Percentiles rank a stretch among this genome's conserved stretches.
Conservation (phyloP, 305 asterid genomes). For the Fraxinus paxiana region DNA sequence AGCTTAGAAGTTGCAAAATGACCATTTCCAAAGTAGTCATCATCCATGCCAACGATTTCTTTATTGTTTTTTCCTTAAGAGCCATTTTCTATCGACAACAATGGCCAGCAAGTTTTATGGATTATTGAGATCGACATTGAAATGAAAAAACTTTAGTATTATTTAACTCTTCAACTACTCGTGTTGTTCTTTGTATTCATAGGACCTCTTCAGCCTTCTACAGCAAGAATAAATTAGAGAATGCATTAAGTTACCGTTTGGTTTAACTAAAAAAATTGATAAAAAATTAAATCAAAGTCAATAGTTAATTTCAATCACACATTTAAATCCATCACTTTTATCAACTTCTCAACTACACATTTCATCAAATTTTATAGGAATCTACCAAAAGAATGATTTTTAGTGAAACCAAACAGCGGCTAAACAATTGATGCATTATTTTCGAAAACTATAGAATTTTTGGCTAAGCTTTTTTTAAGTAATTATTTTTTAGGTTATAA, state of each 20-base stretch:
- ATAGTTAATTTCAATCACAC: too few relatives aligned
- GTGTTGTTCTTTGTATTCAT: not conserved
- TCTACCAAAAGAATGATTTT: not conserved
- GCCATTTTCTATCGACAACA: not conserved
- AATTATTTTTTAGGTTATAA: not conserved
- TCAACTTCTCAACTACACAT: not conserved
- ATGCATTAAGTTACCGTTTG: not conserved
- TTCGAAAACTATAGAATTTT: not conserved
- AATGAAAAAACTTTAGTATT: not conserved
- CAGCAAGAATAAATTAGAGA: not conserved
- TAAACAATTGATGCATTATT: not conserved
- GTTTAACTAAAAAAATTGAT: too few relatives aligned
- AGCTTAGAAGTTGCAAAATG: slow-evolving; percentile 8
- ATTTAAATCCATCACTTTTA: too few relatives aligned
- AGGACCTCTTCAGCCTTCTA: not conserved
- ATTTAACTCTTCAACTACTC: not conserved
- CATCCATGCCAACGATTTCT: not conserved
- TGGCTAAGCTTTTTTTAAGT: not conserved
- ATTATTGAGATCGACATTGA: not conserved
- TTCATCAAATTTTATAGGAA: not conserved
- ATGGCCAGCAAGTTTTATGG: not conserved
- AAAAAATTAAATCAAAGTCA: too few relatives aligned
- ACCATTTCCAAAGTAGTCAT: not conserved
- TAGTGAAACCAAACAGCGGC: not conserved
- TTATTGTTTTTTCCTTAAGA: not conserved